Conservation (phyloP, 228 moss, liverwort and hornwort genomes). For the Sphagnum fallax region DNA sequence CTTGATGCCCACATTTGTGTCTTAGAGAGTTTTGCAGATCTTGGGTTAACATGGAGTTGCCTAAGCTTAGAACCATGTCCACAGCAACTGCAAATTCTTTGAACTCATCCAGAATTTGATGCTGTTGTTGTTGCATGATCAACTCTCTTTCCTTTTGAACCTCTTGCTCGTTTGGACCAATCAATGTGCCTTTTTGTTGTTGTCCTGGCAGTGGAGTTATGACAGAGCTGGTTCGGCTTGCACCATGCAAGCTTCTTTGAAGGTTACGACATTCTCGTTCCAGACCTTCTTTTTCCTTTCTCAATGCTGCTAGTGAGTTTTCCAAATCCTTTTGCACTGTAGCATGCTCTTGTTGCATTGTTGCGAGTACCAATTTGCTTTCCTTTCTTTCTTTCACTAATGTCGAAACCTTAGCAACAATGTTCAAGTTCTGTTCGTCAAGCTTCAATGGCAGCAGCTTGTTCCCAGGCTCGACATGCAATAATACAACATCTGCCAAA, state of each 20-base stretch:
- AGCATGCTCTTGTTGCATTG: constrained; percentile 4
- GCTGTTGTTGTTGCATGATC: background rate
- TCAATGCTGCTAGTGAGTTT: background rate
- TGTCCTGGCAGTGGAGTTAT: background rate
- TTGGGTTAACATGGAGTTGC: constrained; percentile 1
- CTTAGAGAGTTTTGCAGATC: constrained; percentile 5
- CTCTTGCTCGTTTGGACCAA: background rate
- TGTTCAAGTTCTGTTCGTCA: no score
- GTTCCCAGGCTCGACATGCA: no score
- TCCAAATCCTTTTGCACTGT: background rate
- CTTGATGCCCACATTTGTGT: constrained; percentile 5
- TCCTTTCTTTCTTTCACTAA: constrained; percentile 2
- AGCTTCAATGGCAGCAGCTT: no score
- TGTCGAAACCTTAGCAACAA: background rate
- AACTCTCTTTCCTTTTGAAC: constrained; percentile 1
- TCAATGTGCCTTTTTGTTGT: background rate
- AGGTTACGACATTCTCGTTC: background rate
- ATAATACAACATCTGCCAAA: no score
- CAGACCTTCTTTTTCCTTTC: background rate
- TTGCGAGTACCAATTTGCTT: background rate
- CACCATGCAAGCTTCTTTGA: background rate
- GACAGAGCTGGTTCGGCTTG: background rate
- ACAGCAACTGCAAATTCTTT: background rate
- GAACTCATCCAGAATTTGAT: no score
- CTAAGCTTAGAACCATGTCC: constrained; percentile 7